Percentiles rank a stretch among this genome's conserved stretches.
Evolutionary conservation across 768 basidiomycete species (phyloP).

Genomic region (Mycena alexandri): DNA sequence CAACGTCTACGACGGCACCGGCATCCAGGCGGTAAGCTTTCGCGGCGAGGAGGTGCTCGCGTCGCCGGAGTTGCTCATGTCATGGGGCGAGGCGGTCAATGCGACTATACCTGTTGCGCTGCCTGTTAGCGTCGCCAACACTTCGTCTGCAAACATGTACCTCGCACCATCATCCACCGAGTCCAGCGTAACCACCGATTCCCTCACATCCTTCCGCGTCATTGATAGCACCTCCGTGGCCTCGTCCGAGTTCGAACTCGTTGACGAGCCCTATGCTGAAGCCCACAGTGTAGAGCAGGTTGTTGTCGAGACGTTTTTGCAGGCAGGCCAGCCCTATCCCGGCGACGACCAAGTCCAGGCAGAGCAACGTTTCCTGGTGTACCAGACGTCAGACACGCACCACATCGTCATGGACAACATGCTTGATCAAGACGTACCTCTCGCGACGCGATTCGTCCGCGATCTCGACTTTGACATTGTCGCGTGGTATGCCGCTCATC

Average conservation of each 20-base stretch:
- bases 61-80: slow-evolving; percentile 22
- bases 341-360: slow-evolving; percentile 2
- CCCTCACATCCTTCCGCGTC: neutral
- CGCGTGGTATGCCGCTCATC: slow-evolving; percentile 16
- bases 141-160: neutral
- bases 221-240: neutral
- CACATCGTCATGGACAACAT: slow-evolving; percentile 29
- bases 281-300: neutral
- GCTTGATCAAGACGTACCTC: neutral
- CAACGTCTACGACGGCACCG: slow-evolving; percentile 9
- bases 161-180: neutral
- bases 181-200: too few relatives aligned
- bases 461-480: slow-evolving; percentile 4
- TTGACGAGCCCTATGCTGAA: neutral
- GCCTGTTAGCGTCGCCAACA: neutral
- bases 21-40: slow-evolving; percentile 13
- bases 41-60: slow-evolving; percentile 24
- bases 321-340: slow-evolving; percentile 19
- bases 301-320: neutral
- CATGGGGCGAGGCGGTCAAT: slow-evolving; percentile 14
- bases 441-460: neutral
- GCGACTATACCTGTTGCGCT: neutral
- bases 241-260: neutral
- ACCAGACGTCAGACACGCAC: slow-evolving; percentile 23
- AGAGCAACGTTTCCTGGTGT: slow-evolving; percentile 16